These are phyloP conservation scores for Elongisporangium prolatum DNA, from an alignment of 352 stramenopile genomes.

Conservation along the genomic window DNA sequence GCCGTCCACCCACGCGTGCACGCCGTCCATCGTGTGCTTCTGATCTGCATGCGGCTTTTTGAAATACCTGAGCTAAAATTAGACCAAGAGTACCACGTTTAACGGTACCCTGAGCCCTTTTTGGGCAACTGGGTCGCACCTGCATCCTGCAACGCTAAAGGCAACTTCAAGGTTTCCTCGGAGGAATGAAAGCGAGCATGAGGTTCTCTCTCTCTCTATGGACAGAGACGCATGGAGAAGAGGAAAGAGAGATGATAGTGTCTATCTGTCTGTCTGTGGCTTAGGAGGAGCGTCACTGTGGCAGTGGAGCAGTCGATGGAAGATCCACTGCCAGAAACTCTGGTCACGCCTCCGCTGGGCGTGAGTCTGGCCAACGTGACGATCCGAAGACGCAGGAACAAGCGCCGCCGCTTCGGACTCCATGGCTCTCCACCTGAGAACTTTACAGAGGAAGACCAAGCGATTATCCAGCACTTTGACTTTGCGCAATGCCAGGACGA, in stretches of 20 bases:
- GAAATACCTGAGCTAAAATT: no score
- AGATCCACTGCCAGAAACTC: neutral
- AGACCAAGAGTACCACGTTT: neutral
- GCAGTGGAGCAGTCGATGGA: neutral
- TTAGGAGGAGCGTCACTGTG: neutral
- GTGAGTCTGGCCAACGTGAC: neutral
- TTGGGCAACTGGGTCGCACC: neutral
- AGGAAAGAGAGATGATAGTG: neutral
- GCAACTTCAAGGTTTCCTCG: slow-evolving; percentile 10
- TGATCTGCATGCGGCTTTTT: no score
- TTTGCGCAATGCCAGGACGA: slow-evolving; percentile 6
- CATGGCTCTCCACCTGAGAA: neutral
- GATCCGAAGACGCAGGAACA: neutral
- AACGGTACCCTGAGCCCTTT: neutral
- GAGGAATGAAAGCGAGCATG: no score
- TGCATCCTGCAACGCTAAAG: slow-evolving; percentile 2
- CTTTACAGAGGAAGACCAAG: neutral
- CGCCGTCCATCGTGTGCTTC: slow-evolving; percentile 18
- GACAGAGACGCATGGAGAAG: neutral
- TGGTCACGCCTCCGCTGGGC: neutral
- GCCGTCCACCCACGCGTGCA: slow-evolving; percentile 35
- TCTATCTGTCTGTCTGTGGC: neutral
- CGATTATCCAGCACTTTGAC: slow-evolving; percentile 11
- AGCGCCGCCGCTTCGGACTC: neutral
- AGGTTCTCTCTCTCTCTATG: neutral